Evolutionary conservation across 345 rosid species (phyloP).

Genomic region (Corchorus capsularis): DNA sequence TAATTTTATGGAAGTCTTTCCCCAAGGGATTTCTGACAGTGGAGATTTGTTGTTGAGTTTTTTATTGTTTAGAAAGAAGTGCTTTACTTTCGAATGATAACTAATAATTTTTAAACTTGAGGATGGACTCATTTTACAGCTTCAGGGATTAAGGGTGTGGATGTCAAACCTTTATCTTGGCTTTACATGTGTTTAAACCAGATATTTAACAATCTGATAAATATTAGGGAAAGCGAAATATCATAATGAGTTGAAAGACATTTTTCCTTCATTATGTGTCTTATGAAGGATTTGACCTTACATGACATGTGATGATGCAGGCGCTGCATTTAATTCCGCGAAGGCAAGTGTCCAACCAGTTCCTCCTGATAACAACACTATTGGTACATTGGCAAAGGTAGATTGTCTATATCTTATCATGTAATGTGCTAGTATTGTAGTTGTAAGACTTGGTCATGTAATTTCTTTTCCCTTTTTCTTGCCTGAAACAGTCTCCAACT

Average conservation of each 20-base stretch:
- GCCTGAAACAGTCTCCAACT: constrained; percentile 27
- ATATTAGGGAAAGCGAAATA: not conserved
- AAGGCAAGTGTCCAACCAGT: constrained; percentile 31
- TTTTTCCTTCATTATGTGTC: not conserved
- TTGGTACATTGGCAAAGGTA: constrained; percentile 37
- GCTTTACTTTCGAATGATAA: not conserved
- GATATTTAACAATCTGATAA: not conserved
- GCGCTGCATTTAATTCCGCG: constrained; percentile 26
- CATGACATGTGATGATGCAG: constrained; percentile 29
- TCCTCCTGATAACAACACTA: constrained; percentile 24
- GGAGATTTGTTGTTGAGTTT: not conserved
- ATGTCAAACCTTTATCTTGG: constrained; percentile 16
- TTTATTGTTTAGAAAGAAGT: not conserved
- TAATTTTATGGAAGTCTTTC: not conserved
- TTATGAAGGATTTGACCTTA: constrained; percentile 15
- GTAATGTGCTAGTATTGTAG: not conserved
- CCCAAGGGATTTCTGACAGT: not conserved
- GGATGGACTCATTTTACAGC: constrained; percentile 9
- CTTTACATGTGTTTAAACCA: not conserved
- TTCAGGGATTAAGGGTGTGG: not conserved
- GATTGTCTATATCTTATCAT: constrained; percentile 9
- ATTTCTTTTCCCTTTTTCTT: not conserved
- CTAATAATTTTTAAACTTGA: not conserved
- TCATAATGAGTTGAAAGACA: not conserved
- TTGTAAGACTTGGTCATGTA: not conserved